Conservation (phyloP, 1,284 basidiomycete genomes). For the Bjerkandera adusta region DNA sequence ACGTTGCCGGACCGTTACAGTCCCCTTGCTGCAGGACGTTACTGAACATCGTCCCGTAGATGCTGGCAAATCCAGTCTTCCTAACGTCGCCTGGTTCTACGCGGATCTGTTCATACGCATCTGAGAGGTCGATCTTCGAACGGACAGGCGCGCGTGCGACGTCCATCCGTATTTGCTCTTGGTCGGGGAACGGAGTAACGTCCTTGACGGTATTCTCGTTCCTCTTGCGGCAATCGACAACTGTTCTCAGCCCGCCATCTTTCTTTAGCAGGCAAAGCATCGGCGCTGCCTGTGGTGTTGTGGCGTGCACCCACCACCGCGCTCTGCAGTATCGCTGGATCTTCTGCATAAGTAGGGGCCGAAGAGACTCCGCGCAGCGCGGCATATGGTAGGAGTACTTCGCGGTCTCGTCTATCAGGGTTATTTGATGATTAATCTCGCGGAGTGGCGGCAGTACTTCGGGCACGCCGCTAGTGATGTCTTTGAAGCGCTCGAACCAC, state of each 20-base stretch:
- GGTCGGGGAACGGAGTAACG: constrained; percentile 30
- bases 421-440: constrained; percentile 25
- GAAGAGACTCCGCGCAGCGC: constrained; percentile 21
- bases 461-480: constrained; percentile 8
- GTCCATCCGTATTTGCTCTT: constrained; percentile 27
- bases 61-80: constrained; percentile 37
- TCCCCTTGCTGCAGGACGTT: constrained; percentile 34
- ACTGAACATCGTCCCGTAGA: constrained; percentile 36
- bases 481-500: constrained; percentile 8
- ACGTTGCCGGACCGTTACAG: constrained; percentile 27
- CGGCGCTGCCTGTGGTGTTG: constrained; percentile 18
- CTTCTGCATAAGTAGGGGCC: constrained; percentile 21
- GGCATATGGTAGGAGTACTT: constrained; percentile 23
- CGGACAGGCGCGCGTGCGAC: constrained; percentile 29
- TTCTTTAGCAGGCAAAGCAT: constrained; percentile 24
- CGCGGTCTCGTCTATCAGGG: constrained; percentile 24
- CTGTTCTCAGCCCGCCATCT: constrained; percentile 18
- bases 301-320: constrained; percentile 25
- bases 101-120: constrained; percentile 30
- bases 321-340: constrained; percentile 22
- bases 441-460: constrained; percentile 2
- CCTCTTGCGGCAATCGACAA: background rate
- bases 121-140: constrained; percentile 31
- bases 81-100: constrained; percentile 29
- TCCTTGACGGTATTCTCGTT: constrained; percentile 31